Conservation (phyloP, 2,329 filamentous ascomycete genomes). For the Aureobasidium sp. region DNA sequence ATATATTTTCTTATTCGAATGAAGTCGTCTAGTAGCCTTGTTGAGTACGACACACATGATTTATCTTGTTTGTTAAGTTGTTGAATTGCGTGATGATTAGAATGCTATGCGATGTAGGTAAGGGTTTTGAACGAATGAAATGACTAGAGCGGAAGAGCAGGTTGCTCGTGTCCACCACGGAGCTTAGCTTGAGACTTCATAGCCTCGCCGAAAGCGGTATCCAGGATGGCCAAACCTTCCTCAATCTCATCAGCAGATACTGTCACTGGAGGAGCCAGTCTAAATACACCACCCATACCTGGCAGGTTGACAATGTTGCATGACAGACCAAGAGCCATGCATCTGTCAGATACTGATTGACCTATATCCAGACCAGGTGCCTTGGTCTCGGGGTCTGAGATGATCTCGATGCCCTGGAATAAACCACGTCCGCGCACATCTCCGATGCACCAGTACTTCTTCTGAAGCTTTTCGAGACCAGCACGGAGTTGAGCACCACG, state of each 20-base stretch:
- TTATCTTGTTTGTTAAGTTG: too few species aligned
- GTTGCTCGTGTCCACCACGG: background rate
- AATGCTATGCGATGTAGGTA: too few species aligned
- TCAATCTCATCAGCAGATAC: constrained; percentile 38
- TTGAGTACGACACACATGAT: too few species aligned
- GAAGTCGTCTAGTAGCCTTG: too few species aligned
- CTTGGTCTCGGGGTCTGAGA: constrained; percentile 31
- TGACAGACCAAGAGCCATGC: constrained; percentile 31
- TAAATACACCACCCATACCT: constrained; percentile 34
- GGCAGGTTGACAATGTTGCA: constrained; percentile 33
- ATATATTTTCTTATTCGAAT: too few species aligned
- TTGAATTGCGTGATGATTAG: too few species aligned
- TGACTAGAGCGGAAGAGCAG: background rate
- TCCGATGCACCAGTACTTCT: constrained; percentile 34
- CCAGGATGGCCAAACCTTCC: constrained; percentile 61
- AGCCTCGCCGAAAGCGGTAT: constrained; percentile 31
- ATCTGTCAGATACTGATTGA: constrained; percentile 27
- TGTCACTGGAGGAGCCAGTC: constrained; percentile 35
- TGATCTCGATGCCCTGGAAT: constrained; percentile 35
- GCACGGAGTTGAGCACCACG: constrained; percentile 29
- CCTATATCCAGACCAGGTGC: constrained; percentile 31
- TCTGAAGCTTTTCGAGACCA: constrained; percentile 27
- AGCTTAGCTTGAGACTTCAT: background rate
- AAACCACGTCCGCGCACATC: constrained; percentile 36
- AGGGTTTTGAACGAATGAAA: too few species aligned